Conservation (phyloP, 2,329 filamentous ascomycete genomes). For the Alternaria triticimaculans region DNA sequence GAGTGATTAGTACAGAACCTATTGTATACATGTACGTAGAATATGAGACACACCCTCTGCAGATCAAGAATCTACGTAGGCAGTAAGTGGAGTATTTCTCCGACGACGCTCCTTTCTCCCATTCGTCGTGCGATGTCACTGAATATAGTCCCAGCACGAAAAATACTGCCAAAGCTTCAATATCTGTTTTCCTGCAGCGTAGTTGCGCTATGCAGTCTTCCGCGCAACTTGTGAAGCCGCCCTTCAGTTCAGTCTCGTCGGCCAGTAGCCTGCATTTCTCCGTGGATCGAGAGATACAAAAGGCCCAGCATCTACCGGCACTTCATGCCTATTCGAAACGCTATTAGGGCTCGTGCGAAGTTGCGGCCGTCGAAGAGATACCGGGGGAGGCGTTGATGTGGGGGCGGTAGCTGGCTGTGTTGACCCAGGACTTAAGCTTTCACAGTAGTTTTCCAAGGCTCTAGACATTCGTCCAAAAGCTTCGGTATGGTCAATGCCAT, state of each 20-base stretch:
- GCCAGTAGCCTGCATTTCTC: not conserved
- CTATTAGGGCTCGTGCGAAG: not conserved
- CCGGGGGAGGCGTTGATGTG: not conserved
- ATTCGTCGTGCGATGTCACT: not conserved
- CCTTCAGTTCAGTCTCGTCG: not conserved
- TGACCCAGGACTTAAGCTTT: not conserved
- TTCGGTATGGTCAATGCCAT: not conserved
- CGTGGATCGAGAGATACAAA: not conserved
- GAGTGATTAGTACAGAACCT: not conserved
- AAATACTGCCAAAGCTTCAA: not conserved
- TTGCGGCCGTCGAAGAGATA: not conserved
- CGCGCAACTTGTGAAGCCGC: not conserved
- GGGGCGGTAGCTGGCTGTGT: not conserved
- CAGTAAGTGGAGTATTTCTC: not conserved
- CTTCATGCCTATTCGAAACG: not conserved
- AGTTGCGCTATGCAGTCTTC: not conserved
- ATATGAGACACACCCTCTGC: not conserved
- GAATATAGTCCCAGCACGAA: not conserved
- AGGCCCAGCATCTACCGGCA: not conserved
- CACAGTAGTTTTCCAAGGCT: not conserved
- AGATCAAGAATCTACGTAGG: not conserved
- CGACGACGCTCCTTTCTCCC: not conserved
- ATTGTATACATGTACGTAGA: not conserved
- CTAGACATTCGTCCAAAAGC: not conserved
- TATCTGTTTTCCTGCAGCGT: not conserved